Conservation (phyloP, 106 monocot species). For the Apostasia ramifera region DNA sequence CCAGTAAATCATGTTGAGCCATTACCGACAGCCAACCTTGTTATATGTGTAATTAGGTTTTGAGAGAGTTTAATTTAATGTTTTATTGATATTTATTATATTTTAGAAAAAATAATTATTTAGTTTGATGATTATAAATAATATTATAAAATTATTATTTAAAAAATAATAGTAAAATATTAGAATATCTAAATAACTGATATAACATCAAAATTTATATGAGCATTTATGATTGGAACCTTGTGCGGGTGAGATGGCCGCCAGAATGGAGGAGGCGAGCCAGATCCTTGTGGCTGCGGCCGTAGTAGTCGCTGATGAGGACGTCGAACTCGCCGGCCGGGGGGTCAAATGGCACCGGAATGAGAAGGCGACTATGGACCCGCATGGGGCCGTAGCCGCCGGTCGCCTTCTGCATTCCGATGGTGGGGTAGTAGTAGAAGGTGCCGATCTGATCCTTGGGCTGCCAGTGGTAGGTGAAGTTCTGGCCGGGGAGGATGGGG, state of each 20-base stretch:
- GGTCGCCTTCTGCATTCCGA: constrained; percentile 37
- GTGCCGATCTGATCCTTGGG: constrained; percentile 55
- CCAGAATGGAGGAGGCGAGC: constrained; percentile 14
- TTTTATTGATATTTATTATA: too few relatives aligned
- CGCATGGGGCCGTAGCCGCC: constrained; percentile 46
- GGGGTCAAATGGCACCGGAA: constrained; percentile 46
- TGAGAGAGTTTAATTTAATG: too few relatives aligned
- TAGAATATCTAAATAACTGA: too few relatives aligned
- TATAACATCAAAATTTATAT: too few relatives aligned
- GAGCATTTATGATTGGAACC: too few relatives aligned
- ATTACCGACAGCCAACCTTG: too few relatives aligned
- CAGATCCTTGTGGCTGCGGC: constrained; percentile 17
- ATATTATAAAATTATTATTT: too few relatives aligned
- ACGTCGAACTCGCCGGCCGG: constrained; percentile 44
- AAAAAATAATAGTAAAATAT: too few relatives aligned
- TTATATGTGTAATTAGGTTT: too few relatives aligned
- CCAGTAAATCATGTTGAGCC: too few relatives aligned
- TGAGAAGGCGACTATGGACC: constrained; percentile 37
- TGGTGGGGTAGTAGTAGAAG: constrained; percentile 45
- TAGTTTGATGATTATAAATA: too few relatives aligned
- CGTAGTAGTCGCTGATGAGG: constrained; percentile 51
- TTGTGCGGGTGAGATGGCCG: constrained; percentile 10
- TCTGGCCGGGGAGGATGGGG: constrained; percentile 35
- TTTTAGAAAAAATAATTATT: too few relatives aligned
- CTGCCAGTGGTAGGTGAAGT: constrained; percentile 51